phyloP scores from a whole-genome alignment of 192 early-diverging fungal genomes.

The Linnemannia schmuckeri region DNA sequence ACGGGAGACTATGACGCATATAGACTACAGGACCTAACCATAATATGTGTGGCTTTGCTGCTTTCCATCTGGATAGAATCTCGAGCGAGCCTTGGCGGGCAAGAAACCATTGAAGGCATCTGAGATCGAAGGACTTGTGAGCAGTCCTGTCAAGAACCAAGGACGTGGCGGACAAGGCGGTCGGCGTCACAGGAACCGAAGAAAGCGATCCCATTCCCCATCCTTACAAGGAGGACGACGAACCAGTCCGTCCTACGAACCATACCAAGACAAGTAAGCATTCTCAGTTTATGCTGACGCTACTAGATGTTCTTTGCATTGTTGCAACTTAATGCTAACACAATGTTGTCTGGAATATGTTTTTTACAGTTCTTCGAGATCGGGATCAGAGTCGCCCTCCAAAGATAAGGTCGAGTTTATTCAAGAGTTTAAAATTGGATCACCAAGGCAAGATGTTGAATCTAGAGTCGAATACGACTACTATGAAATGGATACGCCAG shows the following conservation, averaged over 20 bases:
- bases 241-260: conserved; percentile 39
- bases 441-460: background rate
- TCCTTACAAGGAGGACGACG: conserved; percentile 13
- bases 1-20: background rate
- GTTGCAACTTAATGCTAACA: background rate
- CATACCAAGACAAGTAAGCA: conserved; percentile 18
- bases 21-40: background rate
- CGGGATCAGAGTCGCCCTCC: conserved; percentile 28
- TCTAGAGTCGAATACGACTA: conserved; percentile 1
- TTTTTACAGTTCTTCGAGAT: conserved; percentile 17
- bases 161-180: background rate
- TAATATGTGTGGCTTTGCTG: background rate
- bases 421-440: conserved; percentile 18
- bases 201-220: conserved; percentile 18
- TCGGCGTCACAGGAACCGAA: conserved; percentile 14
- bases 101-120: conserved; percentile 44
- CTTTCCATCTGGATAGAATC: conserved; percentile 20
- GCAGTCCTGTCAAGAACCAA: background rate
- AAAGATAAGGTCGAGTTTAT: conserved; percentile 30
- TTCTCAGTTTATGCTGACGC: too few relatives aligned
- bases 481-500: background rate
- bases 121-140: conserved; percentile 29
- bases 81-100: conserved; percentile 38
- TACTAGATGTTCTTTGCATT: background rate
- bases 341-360: background rate